phyloP scores from a whole-genome alignment of 2,329 filamentous ascomycete species.

The Colletotrichum tabaci region DNA sequence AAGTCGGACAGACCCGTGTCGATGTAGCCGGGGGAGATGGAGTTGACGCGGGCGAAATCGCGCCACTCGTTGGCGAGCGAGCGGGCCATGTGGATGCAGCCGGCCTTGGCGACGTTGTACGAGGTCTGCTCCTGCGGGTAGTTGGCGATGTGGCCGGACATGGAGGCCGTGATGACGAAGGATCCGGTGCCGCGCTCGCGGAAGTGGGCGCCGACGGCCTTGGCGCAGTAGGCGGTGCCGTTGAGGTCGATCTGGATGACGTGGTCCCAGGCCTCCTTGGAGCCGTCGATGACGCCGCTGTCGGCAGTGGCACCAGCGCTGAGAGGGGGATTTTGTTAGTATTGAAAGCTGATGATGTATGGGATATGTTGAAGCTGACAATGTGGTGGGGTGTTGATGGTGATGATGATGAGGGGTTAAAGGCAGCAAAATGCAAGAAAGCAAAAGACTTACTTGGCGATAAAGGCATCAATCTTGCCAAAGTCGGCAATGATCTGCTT shows the following conservation, averaged over 20 bases:
- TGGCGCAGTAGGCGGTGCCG: constrained; percentile 79
- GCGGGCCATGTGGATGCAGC: constrained; percentile 62
- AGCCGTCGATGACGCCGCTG: constrained; percentile 77
- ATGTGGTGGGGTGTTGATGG: no score
- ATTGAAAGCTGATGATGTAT: neutral
- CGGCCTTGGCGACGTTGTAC: constrained; percentile 77
- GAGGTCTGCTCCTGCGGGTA: constrained; percentile 78
- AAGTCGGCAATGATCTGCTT: constrained; percentile 80
- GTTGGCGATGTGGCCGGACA: constrained; percentile 81
- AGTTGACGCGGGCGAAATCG: constrained; percentile 76
- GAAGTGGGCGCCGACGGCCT: constrained; percentile 75
- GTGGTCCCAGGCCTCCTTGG: constrained; percentile 76
- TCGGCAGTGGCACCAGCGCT: constrained; percentile 79
- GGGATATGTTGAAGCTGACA: no score
- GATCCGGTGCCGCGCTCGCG: constrained; percentile 74
- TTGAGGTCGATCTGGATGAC: constrained; percentile 76
- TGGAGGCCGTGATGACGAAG: constrained; percentile 79
- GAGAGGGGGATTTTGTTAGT: constrained; percentile 9
- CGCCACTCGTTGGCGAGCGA: constrained; percentile 77
- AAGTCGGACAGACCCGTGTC: constrained; percentile 78
- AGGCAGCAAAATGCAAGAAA: neutral
- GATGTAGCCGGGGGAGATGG: constrained; percentile 78
- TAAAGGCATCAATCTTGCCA: constrained; percentile 80
- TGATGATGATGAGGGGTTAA: neutral
- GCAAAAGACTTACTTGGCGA: constrained; percentile 76